Evolutionary conservation across 2,329 filamentous ascomycete genomes (phyloP).

Genomic region (Botryotinia calthae): DNA sequence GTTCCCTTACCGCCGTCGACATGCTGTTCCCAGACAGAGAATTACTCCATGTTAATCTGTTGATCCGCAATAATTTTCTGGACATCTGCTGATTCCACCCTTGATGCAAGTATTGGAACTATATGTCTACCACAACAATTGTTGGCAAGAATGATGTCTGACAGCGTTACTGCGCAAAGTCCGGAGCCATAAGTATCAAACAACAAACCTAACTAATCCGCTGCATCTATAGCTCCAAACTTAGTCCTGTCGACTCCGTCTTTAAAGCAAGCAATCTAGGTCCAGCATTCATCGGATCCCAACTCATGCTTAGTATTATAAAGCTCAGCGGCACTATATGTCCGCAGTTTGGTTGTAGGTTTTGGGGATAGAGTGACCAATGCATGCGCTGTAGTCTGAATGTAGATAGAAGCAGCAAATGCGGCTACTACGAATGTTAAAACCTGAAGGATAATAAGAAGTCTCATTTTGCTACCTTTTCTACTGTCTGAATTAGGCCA

Average conservation of each 20-base stretch:
- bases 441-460: not conserved
- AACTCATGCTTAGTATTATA: too few relatives aligned
- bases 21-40: not conserved
- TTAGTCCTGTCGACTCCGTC: too few relatives aligned
- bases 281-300: not conserved
- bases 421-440: not conserved
- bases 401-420: too few relatives aligned
- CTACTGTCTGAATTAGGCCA: not conserved
- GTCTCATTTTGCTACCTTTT: not conserved
- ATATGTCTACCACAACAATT: too few relatives aligned
- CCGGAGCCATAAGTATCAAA: not conserved
- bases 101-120: not conserved
- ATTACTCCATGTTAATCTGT: not conserved
- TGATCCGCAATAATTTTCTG: not conserved
- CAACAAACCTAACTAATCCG: too few relatives aligned
- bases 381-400: not conserved
- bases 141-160: not conserved
- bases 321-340: not conserved
- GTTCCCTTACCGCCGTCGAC: not conserved
- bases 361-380: accelerated
- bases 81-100: not conserved
- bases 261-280: not conserved
- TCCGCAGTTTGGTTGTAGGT: too few relatives aligned
- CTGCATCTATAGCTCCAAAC: not conserved
- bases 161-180: not conserved